These are phyloP conservation scores for Berberis thunbergii DNA, from an alignment of 164 flowering plant genomes.

Conservation along the genomic window DNA sequence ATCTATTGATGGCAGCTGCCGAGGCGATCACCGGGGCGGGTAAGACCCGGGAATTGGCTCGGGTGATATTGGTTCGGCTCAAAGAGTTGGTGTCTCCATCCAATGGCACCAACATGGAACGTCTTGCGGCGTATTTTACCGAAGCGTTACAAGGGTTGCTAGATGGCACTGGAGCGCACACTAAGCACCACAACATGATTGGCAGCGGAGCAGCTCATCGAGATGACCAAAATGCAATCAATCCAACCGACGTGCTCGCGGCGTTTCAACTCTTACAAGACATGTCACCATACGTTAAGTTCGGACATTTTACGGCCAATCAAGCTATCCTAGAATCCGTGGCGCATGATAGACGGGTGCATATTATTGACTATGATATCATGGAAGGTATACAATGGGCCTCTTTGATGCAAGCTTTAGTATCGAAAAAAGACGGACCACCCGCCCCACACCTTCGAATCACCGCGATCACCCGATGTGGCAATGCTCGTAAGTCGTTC, in stretches of 20 bases:
- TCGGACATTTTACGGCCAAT: constrained; percentile 82
- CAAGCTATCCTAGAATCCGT: constrained; percentile 78
- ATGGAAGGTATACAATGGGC: constrained; percentile 94
- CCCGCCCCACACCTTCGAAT: constrained; percentile 56
- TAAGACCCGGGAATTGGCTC: constrained; percentile 57
- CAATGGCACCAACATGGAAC: constrained; percentile 59
- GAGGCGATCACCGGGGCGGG: constrained; percentile 57
- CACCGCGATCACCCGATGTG: constrained; percentile 54
- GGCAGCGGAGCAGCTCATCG: constrained; percentile 10
- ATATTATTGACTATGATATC: constrained; percentile 71
- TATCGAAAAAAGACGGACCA: constrained; percentile 43
- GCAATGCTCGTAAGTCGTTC: constrained; percentile 30
- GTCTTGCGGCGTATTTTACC: constrained; percentile 64
- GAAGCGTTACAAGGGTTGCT: constrained; percentile 54
- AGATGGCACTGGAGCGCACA: constrained; percentile 30
- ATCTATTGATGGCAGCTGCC: constrained; percentile 71
- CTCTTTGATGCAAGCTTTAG: constrained; percentile 65
- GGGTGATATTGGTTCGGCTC: constrained; percentile 94
- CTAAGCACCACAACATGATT: constrained; percentile 13
- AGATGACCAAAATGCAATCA: constrained; percentile 15
- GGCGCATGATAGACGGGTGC: constrained; percentile 45
- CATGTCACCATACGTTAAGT: constrained; percentile 76
- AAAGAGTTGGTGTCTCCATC: constrained; percentile 66
- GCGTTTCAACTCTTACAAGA: constrained; percentile 75
- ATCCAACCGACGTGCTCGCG: constrained; percentile 41